Evolutionary conservation across 1,139 yeast species (phyloP).

Genomic region (Hyphopichia fennica): DNA sequence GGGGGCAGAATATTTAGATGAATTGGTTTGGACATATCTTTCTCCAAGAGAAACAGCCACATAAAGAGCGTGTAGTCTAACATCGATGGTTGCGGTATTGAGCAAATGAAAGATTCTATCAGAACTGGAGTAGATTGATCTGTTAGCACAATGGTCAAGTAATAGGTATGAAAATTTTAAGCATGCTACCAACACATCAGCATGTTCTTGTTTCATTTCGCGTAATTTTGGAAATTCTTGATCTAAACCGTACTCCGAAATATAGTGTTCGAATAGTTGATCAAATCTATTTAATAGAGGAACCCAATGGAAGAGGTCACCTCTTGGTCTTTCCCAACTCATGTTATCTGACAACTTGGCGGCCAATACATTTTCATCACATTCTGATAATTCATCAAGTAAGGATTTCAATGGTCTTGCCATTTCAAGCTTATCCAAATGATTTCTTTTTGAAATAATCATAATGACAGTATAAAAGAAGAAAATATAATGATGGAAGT

Average conservation of each 20-base stretch:
- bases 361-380: slow-evolving; percentile 35
- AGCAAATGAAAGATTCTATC: slow-evolving; percentile 63
- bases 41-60: slow-evolving; percentile 65
- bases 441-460: slow-evolving; percentile 36
- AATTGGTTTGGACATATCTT: slow-evolving; percentile 47
- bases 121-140: slow-evolving; percentile 65
- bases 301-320: slow-evolving; percentile 78
- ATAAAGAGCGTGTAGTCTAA: slow-evolving; percentile 62
- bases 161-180: slow-evolving; percentile 63
- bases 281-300: slow-evolving; percentile 76
- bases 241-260: slow-evolving; percentile 55
- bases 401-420: slow-evolving; percentile 36
- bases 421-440: slow-evolving; percentile 32
- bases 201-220: slow-evolving; percentile 48
- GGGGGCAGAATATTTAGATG: slow-evolving; percentile 44
- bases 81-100: slow-evolving; percentile 57
- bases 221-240: slow-evolving; percentile 47
- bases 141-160: slow-evolving; percentile 68
- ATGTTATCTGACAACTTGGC: slow-evolving; percentile 25
- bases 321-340: slow-evolving; percentile 66
- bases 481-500: no score
- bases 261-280: slow-evolving; percentile 53
- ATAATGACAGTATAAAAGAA: slow-evolving; percentile 12
- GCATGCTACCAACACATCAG: slow-evolving; percentile 46
- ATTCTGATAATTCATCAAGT: slow-evolving; percentile 33